phyloP scores from a whole-genome alignment of 192 early-diverging fungal species.

The Helicostylum pulchrum region DNA sequence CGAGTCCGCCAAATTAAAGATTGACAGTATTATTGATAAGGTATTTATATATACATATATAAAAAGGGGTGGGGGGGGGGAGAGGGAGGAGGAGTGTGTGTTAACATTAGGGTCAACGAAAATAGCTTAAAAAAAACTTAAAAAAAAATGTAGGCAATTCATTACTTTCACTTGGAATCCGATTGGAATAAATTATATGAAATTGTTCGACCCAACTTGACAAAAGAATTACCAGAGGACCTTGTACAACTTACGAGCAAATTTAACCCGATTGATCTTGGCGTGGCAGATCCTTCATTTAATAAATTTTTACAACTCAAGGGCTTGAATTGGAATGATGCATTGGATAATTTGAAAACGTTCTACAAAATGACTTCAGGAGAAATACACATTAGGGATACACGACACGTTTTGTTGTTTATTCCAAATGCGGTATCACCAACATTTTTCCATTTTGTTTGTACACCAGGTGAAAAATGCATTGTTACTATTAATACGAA shows the following conservation, averaged over 20 bases:
- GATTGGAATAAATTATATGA: slow-evolving; percentile 29
- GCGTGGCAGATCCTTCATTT: slow-evolving; percentile 13
- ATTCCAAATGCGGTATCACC: slow-evolving; percentile 15
- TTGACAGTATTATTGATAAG: slow-evolving; percentile 8
- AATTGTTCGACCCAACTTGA: slow-evolving; percentile 3
- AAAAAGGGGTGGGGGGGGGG: too few relatives aligned
- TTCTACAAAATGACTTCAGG: slow-evolving; percentile 20
- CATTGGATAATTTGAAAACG: slow-evolving; percentile 14
- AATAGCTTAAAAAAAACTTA: neutral
- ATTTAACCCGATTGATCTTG: slow-evolving; percentile 9
- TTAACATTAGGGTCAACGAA: too few relatives aligned
- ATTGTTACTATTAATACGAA: slow-evolving; percentile 11
- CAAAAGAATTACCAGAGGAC: neutral
- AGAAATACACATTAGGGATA: slow-evolving; percentile 2
- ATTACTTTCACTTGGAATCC: slow-evolving; percentile 19
- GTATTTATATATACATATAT: neutral
- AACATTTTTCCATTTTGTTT: slow-evolving; percentile 21
- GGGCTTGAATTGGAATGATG: slow-evolving; percentile 19
- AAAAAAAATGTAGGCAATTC: slow-evolving; percentile 21
- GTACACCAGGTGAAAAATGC: neutral
- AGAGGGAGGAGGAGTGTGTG: neutral
- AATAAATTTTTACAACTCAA: slow-evolving; percentile 15
- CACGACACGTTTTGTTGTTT: slow-evolving; percentile 18
- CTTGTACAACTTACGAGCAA: neutral
- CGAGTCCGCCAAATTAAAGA: slow-evolving; percentile 20